Conservation (phyloP, 345 rosid species). For the Citrus reticulata region DNA sequence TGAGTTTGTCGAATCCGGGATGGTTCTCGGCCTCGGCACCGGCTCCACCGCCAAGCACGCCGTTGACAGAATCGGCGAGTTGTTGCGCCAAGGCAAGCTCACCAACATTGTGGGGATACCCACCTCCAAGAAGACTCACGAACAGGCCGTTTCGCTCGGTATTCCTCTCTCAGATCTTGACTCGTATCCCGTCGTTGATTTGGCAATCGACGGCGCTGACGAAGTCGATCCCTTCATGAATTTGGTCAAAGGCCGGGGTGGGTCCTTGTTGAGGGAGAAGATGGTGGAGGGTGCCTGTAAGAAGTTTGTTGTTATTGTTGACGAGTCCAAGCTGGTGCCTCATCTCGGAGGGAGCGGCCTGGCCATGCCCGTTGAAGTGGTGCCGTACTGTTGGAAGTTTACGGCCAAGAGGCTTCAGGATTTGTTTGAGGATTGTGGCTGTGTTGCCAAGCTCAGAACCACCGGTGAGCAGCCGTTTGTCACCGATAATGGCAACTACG, state of each 20-base stretch:
- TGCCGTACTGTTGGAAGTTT: slow-evolving; percentile 80
- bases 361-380: slow-evolving; percentile 84
- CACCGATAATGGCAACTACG: slow-evolving; percentile 81
- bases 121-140: slow-evolving; percentile 70
- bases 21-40: slow-evolving; percentile 95
- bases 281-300: slow-evolving; percentile 85
- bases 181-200: slow-evolving; percentile 59
- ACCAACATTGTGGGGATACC: slow-evolving; percentile 73
- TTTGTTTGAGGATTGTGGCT: slow-evolving; percentile 57
- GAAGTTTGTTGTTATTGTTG: slow-evolving; percentile 73
- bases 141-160: slow-evolving; percentile 74
- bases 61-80: slow-evolving; percentile 84
- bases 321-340: slow-evolving; percentile 60
- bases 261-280: slow-evolving; percentile 85
- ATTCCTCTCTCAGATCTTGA: slow-evolving; percentile 87
- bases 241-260: slow-evolving; percentile 91
- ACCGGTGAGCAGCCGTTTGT: slow-evolving; percentile 46
- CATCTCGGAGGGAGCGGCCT: slow-evolving; percentile 69
- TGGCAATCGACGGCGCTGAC: slow-evolving; percentile 97
- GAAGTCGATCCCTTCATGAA: slow-evolving; percentile 84
- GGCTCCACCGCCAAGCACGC: slow-evolving; percentile 98
- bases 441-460: slow-evolving; percentile 50
- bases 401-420: slow-evolving; percentile 49
- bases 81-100: slow-evolving; percentile 66
- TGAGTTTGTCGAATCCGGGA: slow-evolving; percentile 89